Base-by-base conservation (phyloP, 495 filamentous ascomycete genomes). In the Hypoxylon perforatum region DNA sequence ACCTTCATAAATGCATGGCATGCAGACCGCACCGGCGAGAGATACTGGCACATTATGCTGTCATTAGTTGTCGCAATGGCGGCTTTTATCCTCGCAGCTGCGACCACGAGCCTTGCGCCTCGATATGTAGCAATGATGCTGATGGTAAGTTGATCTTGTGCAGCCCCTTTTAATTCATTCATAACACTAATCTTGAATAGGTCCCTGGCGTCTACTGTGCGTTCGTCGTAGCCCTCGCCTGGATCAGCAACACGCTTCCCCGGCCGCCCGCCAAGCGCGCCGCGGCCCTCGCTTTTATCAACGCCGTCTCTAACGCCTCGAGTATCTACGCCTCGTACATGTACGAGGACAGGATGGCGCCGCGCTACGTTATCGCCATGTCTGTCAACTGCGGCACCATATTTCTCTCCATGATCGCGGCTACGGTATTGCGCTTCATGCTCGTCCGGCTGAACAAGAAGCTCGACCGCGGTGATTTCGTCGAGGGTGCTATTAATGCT, bases 221-320 rank as follows among this genome's bases (percentile, higher is more conserved):
- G 14, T 94, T 90, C 63, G 90, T 91, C 0, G 90, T 94, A 1
- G 83, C 84, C 7, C 80, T 94, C 8, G 87, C 87, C 9, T 95
- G 91, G 92, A 93, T 94, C 67, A 87, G 83, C 30, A 92, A 91
- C 74, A 88, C 88, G 2, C 81, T 96, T 39, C 91, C 92, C 2
- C 86, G 93, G n/a, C 92, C 93, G 1, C 92, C 90, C 0, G 87
- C 90, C 0, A 96, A 96, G 77, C 88, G 92, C 57, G 92, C 92
- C 1, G 92, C 91, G 1, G 91, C 91, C 0, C 76, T 94, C 1
- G 93, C 92, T 9, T 85, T 87, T 61, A 92, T 94, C 73, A 96
- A 96, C 67, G 90, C 91, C 4, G 83, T 94, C 18, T 86, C 85
- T n/a, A 95, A 94, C 70, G 79, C 82, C 11, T 85, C 85, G 47